phyloP scores from a whole-genome alignment of 257 asterid species.

The Buddleja alternifolia region DNA sequence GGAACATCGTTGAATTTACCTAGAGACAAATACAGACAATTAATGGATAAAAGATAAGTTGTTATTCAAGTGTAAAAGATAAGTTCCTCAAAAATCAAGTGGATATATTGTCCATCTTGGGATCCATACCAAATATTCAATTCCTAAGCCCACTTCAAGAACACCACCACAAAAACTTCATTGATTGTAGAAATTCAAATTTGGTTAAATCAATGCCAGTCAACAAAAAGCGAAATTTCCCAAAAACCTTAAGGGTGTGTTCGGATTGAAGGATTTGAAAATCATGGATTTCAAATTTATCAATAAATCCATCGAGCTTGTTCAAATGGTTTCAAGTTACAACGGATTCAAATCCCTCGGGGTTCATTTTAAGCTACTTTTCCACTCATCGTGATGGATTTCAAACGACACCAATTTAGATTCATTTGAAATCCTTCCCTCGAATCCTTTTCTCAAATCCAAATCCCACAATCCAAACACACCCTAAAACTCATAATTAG shows the following conservation, averaged over 20 bases:
- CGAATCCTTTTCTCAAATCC: too few relatives aligned
- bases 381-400: too few relatives aligned
- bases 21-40: conserved; percentile 33
- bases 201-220: not conserved
- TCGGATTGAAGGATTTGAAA: too few relatives aligned
- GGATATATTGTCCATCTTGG: conserved; percentile 1
- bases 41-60: conserved; percentile 7
- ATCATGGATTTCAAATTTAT: too few relatives aligned
- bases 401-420: too few relatives aligned
- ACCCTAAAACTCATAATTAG: too few relatives aligned
- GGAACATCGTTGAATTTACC: conserved; percentile 51
- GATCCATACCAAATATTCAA: conserved; percentile 9
- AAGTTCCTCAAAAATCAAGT: conserved; percentile 18
- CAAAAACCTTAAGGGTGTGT: not conserved
- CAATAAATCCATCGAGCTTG: too few relatives aligned
- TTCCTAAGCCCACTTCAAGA: conserved; percentile 13
- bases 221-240: not conserved
- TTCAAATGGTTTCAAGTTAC: too few relatives aligned
- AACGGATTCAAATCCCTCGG: too few relatives aligned
- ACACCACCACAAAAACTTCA: not conserved
- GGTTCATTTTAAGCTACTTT: too few relatives aligned
- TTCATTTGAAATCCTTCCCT: too few relatives aligned
- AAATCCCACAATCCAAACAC: too few relatives aligned
- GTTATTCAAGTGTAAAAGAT: not conserved
- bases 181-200: conserved; percentile 21